These are phyloP conservation scores for Tylopilus rubrobrunneus DNA, from an alignment of 768 basidiomycete species.

Conservation along the genomic window DNA sequence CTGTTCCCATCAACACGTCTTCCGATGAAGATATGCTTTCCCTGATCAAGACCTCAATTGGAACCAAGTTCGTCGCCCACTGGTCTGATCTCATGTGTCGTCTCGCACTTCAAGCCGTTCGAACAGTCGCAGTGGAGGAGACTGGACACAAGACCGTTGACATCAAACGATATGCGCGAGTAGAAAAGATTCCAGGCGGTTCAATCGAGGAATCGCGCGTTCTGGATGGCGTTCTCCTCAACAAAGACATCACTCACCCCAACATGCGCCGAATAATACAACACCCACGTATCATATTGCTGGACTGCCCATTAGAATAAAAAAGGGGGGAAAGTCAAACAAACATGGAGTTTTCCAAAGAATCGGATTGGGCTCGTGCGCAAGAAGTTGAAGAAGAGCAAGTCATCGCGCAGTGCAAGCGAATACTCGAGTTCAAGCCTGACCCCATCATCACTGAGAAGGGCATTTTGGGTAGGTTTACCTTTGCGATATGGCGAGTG, in stretches of 20 bases:
- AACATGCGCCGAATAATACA: constrained; percentile 90
- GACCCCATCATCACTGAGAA: constrained; percentile 97
- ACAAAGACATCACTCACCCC: constrained; percentile 99
- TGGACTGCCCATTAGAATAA: constrained; percentile 97
- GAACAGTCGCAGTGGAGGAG: constrained; percentile 78
- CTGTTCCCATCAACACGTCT: constrained; percentile 81
- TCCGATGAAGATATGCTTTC: constrained; percentile 91
- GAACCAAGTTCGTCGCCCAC: constrained; percentile 94
- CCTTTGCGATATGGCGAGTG: background rate
- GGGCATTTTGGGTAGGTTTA: constrained; percentile 81
- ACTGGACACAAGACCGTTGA: constrained; percentile 84
- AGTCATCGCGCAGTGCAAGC: constrained; percentile 80
- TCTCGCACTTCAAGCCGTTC: constrained; percentile 89
- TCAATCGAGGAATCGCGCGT: constrained; percentile 93
- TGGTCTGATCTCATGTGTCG: constrained; percentile 98
- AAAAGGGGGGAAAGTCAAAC: constrained; percentile 99
- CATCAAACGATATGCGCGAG: constrained; percentile 95
- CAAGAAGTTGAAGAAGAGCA: constrained; percentile 98
- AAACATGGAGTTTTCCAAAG: constrained; percentile 96
- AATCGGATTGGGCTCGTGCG: constrained; percentile 87
- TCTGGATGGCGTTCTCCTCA: constrained; percentile 89
- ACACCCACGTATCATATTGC: constrained; percentile 82
- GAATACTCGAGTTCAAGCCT: constrained; percentile 89
- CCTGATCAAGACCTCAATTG: constrained; percentile 97
- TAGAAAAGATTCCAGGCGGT: constrained; percentile 97